Conservation (phyloP, 352 stramenopile species). For the Peronospora destructor region DNA sequence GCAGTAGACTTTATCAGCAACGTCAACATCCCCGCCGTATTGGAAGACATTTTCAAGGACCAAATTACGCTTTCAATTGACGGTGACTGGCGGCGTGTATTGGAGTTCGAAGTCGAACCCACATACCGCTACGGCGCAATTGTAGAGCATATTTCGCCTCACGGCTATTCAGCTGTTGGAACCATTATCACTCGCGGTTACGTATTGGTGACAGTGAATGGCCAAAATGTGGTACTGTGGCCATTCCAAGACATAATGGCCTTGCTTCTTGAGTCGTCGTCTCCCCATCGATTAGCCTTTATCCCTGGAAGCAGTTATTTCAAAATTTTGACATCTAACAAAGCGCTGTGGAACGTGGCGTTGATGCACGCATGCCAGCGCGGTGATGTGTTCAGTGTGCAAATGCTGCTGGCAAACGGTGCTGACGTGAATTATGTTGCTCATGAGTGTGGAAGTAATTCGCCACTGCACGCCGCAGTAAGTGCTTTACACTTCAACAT, state of each 20-base stretch:
- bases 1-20: conserved; percentile 82
- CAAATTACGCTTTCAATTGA: conserved; percentile 87
- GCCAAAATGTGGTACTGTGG: conserved; percentile 84
- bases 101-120: conserved; percentile 77
- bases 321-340: conserved; percentile 83
- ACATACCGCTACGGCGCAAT: conserved; percentile 82
- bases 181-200: conserved; percentile 66
- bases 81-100: conserved; percentile 67
- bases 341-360: conserved; percentile 86
- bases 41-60: conserved; percentile 88
- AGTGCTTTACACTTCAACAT: conserved; percentile 81
- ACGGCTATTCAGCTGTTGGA: conserved; percentile 66
- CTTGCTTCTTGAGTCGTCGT: conserved; percentile 55
- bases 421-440: conserved; percentile 85
- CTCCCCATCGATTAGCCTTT: conserved; percentile 74
- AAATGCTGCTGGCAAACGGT: conserved; percentile 84
- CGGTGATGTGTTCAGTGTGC: conserved; percentile 74
- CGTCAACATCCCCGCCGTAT: conserved; percentile 76
- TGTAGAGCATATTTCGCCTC: conserved; percentile 66
- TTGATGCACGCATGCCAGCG: conserved; percentile 81
- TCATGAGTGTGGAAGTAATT: conserved; percentile 73
- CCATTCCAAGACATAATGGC: conserved; percentile 65
- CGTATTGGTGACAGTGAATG: conserved; percentile 81
- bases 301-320: conserved; percentile 83
- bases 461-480: conserved; percentile 71